Conservation (phyloP, 2,329 filamentous ascomycete species). For the Byssoonygena ceratinophila region DNA sequence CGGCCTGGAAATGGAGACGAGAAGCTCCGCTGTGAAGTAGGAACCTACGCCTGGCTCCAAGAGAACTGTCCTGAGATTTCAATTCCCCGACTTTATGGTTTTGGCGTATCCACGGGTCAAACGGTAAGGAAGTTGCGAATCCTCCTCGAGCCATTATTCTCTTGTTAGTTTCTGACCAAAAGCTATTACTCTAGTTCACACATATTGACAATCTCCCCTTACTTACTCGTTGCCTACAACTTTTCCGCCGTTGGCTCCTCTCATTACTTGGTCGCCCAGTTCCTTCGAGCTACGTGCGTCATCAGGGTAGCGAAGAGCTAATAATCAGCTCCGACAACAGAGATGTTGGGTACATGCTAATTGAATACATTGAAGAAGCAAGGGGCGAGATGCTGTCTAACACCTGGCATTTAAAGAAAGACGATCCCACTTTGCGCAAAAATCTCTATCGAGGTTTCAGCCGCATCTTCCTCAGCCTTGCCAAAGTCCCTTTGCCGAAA, state of each 20-base stretch:
- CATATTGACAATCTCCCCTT: background rate
- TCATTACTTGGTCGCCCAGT: background rate
- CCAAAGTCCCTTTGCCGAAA: conserved; percentile 18
- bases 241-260: background rate
- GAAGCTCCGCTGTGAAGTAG: conserved; percentile 17
- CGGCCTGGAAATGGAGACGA: conserved; percentile 13
- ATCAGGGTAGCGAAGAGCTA: background rate
- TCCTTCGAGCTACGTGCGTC: conserved; percentile 2
- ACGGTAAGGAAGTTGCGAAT: conserved; percentile 10
- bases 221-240: background rate
- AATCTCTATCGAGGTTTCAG: conserved; percentile 20
- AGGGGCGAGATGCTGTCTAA: conserved; percentile 21
- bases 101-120: conserved; percentile 21
- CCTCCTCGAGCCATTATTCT: background rate
- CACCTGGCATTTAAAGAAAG: conserved; percentile 16
- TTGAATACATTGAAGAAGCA: conserved; percentile 19
- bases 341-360: conserved; percentile 18
- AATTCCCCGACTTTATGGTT: conserved; percentile 16
- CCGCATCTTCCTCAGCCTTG: conserved; percentile 16
- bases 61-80: conserved; percentile 14
- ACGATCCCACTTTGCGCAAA: conserved; percentile 14
- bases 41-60: conserved; percentile 14
- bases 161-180: background rate
- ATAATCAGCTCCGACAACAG: no score
- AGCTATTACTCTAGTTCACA: background rate